These are phyloP conservation scores for Alternaria ventricosa DNA, from an alignment of 2,329 filamentous ascomycete genomes.

Conservation along the genomic window DNA sequence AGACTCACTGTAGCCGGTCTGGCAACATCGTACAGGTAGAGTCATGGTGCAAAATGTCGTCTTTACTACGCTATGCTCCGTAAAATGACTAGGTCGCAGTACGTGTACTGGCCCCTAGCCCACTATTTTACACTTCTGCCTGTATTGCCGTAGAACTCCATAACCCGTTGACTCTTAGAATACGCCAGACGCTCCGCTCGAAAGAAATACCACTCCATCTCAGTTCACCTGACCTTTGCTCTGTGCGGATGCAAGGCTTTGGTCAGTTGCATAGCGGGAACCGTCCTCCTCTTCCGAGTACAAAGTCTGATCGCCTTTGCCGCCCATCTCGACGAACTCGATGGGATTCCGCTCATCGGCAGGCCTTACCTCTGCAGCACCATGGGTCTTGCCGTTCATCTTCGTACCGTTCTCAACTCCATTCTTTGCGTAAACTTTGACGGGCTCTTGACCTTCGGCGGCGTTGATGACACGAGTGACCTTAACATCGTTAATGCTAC, in stretches of 20 bases:
- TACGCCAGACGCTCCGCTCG: conserved; percentile 11
- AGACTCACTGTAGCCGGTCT: background rate
- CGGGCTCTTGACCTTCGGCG: conserved; percentile 56
- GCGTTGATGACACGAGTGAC: conserved; percentile 65
- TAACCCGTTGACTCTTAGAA: conserved; percentile 20
- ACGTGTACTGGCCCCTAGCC: background rate
- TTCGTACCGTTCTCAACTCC: conserved; percentile 29
- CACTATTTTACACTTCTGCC: conserved; percentile 20
- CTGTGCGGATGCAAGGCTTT: conserved; percentile 14
- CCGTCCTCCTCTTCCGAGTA: conserved; percentile 67
- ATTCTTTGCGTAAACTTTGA: conserved; percentile 52
- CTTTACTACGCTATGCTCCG: background rate
- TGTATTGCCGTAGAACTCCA: conserved; percentile 8
- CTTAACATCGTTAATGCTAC: conserved; percentile 78
- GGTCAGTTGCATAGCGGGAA: conserved; percentile 46
- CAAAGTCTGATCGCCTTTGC: conserved; percentile 81
- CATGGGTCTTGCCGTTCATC: conserved; percentile 12
- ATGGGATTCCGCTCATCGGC: conserved; percentile 69
- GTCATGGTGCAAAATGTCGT: background rate
- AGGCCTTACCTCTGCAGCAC: conserved; percentile 67
- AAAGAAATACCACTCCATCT: background rate
- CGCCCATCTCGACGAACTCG: conserved; percentile 85
- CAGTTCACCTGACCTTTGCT: conserved; percentile 3
- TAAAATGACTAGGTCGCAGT: background rate
- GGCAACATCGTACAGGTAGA: background rate